phyloP scores from a whole-genome alignment of 1,139 yeast species.

The Kodamaea derodonti region DNA sequence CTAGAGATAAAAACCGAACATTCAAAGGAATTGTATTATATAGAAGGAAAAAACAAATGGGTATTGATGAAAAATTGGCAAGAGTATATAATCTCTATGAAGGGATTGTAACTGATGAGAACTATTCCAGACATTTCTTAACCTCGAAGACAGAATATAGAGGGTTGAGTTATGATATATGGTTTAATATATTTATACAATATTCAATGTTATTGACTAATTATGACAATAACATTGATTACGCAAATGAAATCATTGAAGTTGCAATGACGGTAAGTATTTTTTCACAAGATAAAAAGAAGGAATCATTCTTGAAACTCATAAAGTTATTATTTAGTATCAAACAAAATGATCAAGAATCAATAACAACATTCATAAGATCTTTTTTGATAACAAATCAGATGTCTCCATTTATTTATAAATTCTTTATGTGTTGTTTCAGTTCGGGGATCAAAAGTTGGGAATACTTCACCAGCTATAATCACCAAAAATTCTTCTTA shows the following conservation, averaged over 20 bases:
- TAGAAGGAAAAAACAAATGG: constrained; percentile 57
- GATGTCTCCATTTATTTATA: constrained; percentile 66
- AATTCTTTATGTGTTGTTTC: constrained; percentile 64
- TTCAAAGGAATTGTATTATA: constrained; percentile 68
- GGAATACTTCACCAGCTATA: constrained; percentile 65
- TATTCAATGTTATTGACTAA: constrained; percentile 64
- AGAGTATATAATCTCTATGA: constrained; percentile 64
- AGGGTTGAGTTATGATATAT: constrained; percentile 70
- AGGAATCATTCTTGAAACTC: constrained; percentile 55
- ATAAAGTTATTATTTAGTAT: constrained; percentile 65
- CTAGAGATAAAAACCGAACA: constrained; percentile 63
- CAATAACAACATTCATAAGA: constrained; percentile 53
- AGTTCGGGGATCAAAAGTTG: constrained; percentile 58
- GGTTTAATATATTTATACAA: constrained; percentile 85
- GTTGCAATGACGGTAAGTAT: constrained; percentile 76
- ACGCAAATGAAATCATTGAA: constrained; percentile 67
- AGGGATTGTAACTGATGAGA: constrained; percentile 49
- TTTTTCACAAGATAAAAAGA: constrained; percentile 58
- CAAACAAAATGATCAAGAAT: constrained; percentile 46
- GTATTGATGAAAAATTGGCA: constrained; percentile 68
- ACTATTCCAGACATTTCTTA: constrained; percentile 31
- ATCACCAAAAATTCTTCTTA: constrained; percentile 83
- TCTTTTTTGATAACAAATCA: constrained; percentile 63
- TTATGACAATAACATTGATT: constrained; percentile 55
- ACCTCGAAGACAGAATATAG: constrained; percentile 57